Evolutionary conservation across 179 eudicot species (phyloP), one percentile per base, ranked within the genome.

Genomic region (Nepenthes alata): DNA sequence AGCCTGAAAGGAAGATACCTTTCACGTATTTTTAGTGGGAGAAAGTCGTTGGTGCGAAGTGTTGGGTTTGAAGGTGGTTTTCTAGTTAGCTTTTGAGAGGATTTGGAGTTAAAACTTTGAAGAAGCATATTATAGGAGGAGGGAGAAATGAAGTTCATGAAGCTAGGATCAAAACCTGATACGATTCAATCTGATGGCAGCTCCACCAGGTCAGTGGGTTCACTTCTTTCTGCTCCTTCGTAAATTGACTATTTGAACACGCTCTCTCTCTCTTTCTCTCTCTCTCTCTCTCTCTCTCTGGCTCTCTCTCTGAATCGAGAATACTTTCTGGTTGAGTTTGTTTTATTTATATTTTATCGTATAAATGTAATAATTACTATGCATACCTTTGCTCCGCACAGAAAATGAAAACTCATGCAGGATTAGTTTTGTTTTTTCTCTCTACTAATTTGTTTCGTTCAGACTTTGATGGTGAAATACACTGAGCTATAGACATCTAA

Each of bases 111-210:
- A 2, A 52, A 52, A 16, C 5, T 11, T n/a, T 52, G 55, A 4
- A 52, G 11, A 52, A 61, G 14, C 25, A 11, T 6, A 11, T 10
- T 3, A 11, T 37, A n/a, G 36, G 35, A n/a, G 39, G 57, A 41
- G 45, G 53, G 67, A 80, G 25, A 75, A 61, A 85, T 85, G 93
- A 85, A 85, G 88, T 79, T 78, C 64, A 85, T 85, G 93, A 85
- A 85, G 72, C 59, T 85, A 73, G 93, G 88, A n/a, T 85, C 93
- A 35, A 85, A 85, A 73, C 93, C 93, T 70, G 88, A 85, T 75
- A 61, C 86, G 38, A 83, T 85, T 70, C 86, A 81, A 47, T 66
- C 78, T 57, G 76, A 83, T 67, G 93, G 88, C 13, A 79, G 57
- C 67, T 69, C 69, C 35, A 75, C 75, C 56, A 85, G 91, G 91